Evolutionary conservation across 768 basidiomycete species (phyloP), one percentile per base, ranked within the genome.

Genomic region (Termitomyces sp.): DNA sequence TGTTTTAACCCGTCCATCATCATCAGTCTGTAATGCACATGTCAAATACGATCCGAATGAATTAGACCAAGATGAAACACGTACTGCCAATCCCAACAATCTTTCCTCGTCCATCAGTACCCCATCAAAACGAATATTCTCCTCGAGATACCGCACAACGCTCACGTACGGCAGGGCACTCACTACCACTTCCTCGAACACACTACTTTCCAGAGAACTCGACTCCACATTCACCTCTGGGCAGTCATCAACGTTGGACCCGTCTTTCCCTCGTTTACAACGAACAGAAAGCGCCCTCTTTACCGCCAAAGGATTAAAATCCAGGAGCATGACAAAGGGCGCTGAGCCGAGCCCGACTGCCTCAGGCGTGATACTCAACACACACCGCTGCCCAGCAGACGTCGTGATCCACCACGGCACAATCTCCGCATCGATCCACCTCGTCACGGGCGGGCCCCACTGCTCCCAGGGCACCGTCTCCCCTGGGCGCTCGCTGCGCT

Each of bases 91-190:
- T 8, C 74, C 75, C 34, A 78, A 48, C 8, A 78, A 60, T 61
- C 75, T 68, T 57, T 77, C 72, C 60, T 78, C 77, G 37, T 77
- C 77, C 65, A 77, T 65, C 46, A 78, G 59, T 20, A 76, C 62
- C 2, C 73, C 74, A 46, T 70, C 64, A 57, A 68, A 77, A 0
- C 45, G 26, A 16, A 62, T 68, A 12, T 29, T 8, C 5, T 47
- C 29, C 10, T 54, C 51, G 16, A 37, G 7, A 51, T 16, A 26
- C 37, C 46, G 50, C 26, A 60, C 44, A 50, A 56, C 64, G 4
- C 54, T 61, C 4, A 70, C 64, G 55, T 69, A 76, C 3, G 70
- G 69, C 45, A 77, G 48, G 8, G 55, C 44, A 36, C 68, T 66
- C 31, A 46, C 47, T 0, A 73, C 68, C 4, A 45, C 46, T 44